Percentiles rank a stretch among this genome's conserved stretches.
phyloP scores from a whole-genome alignment of 2,329 filamentous ascomycete genomes.

The Pestalotiopsis fici region DNA sequence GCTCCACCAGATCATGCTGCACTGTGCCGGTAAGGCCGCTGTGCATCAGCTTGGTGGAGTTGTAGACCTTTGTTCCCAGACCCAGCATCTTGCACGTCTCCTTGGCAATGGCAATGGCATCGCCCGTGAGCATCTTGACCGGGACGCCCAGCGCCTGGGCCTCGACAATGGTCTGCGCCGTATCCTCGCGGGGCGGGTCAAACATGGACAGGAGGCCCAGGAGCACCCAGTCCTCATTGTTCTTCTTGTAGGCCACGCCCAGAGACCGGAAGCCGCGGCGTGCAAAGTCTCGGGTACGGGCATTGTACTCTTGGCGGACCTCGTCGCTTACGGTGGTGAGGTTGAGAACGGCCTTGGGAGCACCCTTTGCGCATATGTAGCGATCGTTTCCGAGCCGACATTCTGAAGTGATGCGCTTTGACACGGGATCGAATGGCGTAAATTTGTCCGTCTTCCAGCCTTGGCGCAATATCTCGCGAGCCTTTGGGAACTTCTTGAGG shows the following conservation, averaged over 20 bases:
- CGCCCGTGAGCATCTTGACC: conserved; percentile 77
- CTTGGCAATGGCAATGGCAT: conserved; percentile 78
- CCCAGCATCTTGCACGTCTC: conserved; percentile 83
- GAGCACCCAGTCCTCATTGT: conserved; percentile 68
- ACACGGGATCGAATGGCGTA: conserved; percentile 77
- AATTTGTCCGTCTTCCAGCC: conserved; percentile 80
- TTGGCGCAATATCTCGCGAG: conserved; percentile 72
- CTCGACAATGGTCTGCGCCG: conserved; percentile 76
- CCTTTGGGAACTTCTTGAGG: conserved; percentile 75
- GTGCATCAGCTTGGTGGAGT: conserved; percentile 76
- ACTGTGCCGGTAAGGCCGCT: conserved; percentile 73
- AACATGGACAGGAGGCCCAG: conserved; percentile 62
- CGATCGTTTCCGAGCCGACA: conserved; percentile 69
- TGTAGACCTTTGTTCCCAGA: conserved; percentile 79
- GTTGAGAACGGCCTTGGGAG: conserved; percentile 73
- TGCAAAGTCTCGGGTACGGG: conserved; percentile 75
- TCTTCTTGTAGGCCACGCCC: conserved; percentile 78
- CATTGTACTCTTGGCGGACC: conserved; percentile 66
- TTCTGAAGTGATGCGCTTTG: conserved; percentile 75
- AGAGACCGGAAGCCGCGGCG: conserved; percentile 79
- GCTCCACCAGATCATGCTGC: conserved; percentile 76
- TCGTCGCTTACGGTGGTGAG: conserved; percentile 69
- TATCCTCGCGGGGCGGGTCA: conserved; percentile 77
- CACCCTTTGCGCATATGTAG: conserved; percentile 76
- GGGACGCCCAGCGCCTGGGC: conserved; percentile 73